Percentiles rank a stretch among this genome's conserved stretches.
These are phyloP conservation scores for Phanerochaete carnosa DNA, from an alignment of 768 basidiomycete species.

Conservation along the genomic window DNA sequence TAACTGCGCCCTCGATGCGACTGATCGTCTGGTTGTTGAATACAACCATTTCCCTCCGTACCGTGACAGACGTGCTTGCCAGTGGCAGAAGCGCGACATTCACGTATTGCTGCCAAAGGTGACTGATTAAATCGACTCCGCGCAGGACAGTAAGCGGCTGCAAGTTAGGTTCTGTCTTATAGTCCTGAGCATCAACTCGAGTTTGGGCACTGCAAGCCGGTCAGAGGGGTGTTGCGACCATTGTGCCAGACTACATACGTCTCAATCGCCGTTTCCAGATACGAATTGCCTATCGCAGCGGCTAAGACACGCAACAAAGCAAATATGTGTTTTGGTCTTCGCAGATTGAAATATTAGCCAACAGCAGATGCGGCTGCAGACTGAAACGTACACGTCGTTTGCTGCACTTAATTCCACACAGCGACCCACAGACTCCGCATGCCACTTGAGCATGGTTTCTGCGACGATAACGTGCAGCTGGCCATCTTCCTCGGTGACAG, in stretches of 20 bases:
- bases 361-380: not conserved
- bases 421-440: constrained; percentile 93
- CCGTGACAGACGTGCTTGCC: constrained; percentile 79
- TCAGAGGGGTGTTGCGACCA: not conserved
- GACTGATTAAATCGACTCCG: constrained; percentile 81
- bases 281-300: constrained; percentile 78
- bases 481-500: constrained; percentile 79
- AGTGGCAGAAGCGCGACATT: constrained; percentile 88
- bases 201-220: constrained; percentile 52
- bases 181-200: constrained; percentile 69
- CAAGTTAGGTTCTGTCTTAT: constrained; percentile 78
- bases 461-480: constrained; percentile 69
- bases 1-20: constrained; percentile 80
- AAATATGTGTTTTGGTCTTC: constrained; percentile 86
- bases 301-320: constrained; percentile 79
- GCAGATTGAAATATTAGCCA: not conserved
- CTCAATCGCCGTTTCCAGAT: constrained; percentile 89
- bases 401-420: constrained; percentile 84
- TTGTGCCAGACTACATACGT: constrained; percentile 56
- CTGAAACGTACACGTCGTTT: constrained; percentile 76
- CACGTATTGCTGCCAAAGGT: constrained; percentile 96
- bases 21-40: constrained; percentile 89
- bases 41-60: constrained; percentile 87
- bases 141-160: constrained; percentile 62
- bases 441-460: constrained; percentile 94